These are phyloP conservation scores for Zancudomyces culisetae DNA, from an alignment of 371 early-diverging fungal genomes.

Conservation along the genomic window DNA sequence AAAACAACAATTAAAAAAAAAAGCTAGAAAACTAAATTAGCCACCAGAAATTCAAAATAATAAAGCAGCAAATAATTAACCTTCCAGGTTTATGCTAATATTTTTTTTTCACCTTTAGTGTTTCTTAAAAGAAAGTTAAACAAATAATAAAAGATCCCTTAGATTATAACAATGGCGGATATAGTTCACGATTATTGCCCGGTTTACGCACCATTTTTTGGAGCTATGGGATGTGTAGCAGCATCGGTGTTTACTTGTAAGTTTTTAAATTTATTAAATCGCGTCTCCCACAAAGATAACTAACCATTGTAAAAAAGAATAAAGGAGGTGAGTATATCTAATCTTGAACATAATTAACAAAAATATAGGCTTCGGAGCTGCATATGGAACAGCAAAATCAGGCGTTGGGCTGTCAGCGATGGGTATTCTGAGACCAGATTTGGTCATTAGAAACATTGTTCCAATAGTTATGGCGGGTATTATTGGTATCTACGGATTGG, in stretches of 20 bases:
- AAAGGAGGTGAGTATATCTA: too few species aligned
- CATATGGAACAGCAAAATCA: slow-evolving; percentile 81
- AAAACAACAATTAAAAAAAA: too few species aligned
- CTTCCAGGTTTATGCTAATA: too few species aligned
- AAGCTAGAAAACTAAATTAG: too few species aligned
- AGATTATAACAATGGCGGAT: slow-evolving; percentile 13
- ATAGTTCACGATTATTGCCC: slow-evolving; percentile 46
- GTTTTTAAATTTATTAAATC: slow-evolving; percentile 22
- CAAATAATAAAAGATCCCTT: neutral
- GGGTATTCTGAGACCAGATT: slow-evolving; percentile 71
- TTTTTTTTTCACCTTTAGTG: neutral
- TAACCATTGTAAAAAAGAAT: neutral
- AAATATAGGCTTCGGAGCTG: slow-evolving; percentile 62
- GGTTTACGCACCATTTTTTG: slow-evolving; percentile 92
- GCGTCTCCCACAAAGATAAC: neutral
- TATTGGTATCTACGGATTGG: slow-evolving; percentile 77
- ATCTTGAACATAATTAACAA: too few species aligned
- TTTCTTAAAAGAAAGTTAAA: neutral
- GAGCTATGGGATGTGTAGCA: slow-evolving; percentile 86
- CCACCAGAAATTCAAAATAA: too few species aligned
- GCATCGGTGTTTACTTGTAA: slow-evolving; percentile 93
- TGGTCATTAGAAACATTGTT: slow-evolving; percentile 64
- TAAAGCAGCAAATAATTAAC: too few species aligned
- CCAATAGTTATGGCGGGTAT: slow-evolving; percentile 92
- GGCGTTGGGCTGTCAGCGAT: slow-evolving; percentile 77